Conservation (phyloP, 805 yeast species). For the Nematodospora valgi region DNA sequence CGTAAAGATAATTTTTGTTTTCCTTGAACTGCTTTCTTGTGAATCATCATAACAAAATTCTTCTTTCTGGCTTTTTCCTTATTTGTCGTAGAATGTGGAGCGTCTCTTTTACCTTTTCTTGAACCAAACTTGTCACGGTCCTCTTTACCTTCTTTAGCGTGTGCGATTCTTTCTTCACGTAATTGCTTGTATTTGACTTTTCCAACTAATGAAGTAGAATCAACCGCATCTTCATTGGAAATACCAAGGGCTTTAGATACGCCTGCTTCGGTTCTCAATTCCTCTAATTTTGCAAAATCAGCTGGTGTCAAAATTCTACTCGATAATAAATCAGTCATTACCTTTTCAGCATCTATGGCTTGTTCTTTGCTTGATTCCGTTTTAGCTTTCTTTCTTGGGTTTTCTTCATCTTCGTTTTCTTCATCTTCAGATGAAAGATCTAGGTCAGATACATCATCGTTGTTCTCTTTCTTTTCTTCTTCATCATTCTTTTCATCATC, state of each 20-base stretch:
- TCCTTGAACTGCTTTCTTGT: conserved; percentile 90
- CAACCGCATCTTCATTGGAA: conserved; percentile 80
- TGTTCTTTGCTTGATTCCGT: conserved; percentile 28
- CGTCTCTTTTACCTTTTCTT: conserved; percentile 72
- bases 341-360: conserved; percentile 19
- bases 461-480: conserved; percentile 24
- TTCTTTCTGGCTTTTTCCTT: conserved; percentile 95
- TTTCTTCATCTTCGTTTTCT: conserved; percentile 36
- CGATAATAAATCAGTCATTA: conserved; percentile 56
- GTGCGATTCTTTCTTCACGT: conserved; percentile 87
- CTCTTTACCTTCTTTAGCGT: conserved; percentile 86
- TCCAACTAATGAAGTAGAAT: conserved; percentile 73
- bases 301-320: conserved; percentile 91
- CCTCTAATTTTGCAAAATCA: conserved; percentile 93
- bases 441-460: conserved; percentile 28
- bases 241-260: conserved; percentile 73
- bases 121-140: conserved; percentile 91
- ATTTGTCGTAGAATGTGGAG: conserved; percentile 86
- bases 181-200: conserved; percentile 76
- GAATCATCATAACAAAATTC: conserved; percentile 99
- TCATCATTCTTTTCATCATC: conserved; percentile 45
- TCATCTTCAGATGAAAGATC: conserved; percentile 27
- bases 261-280: conserved; percentile 81
- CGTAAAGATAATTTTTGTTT: conserved; percentile 86
- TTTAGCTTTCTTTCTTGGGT: conserved; percentile 22